Conservation (phyloP, 768 basidiomycete genomes). For the Termitomyces eurrhizus region DNA sequence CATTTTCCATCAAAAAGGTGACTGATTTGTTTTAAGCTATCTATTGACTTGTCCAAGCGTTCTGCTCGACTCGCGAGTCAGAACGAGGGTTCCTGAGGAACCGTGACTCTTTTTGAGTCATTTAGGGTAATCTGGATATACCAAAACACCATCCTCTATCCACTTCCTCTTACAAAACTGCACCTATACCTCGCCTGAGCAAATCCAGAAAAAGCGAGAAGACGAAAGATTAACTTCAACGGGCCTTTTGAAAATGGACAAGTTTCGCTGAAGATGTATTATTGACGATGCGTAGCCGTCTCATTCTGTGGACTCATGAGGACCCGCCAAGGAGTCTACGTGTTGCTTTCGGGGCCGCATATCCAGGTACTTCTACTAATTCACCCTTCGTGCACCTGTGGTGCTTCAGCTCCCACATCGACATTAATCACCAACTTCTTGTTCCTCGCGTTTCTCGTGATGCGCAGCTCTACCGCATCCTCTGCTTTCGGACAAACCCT, state of each 20-base stretch:
- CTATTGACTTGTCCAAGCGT: background rate
- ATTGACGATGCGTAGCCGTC: background rate
- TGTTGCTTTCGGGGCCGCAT: background rate
- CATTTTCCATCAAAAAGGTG: background rate
- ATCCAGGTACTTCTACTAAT: background rate
- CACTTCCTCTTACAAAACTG: background rate
- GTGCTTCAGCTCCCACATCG: background rate
- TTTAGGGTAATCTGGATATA: background rate
- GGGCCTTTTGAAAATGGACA: background rate
- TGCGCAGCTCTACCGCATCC: constrained; percentile 5
- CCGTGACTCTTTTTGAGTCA: background rate
- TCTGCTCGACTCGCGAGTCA: background rate
- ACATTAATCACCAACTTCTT: background rate
- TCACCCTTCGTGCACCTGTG: background rate
- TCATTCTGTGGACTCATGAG: background rate
- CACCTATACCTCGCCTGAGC: background rate
- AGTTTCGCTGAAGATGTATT: background rate
- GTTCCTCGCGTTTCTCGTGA: background rate
- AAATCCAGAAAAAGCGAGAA: too few relatives aligned
- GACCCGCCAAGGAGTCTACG: background rate
- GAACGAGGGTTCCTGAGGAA: background rate
- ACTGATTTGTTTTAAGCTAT: background rate
- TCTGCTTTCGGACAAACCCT: constrained; percentile 33
- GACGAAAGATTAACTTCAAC: too few relatives aligned
- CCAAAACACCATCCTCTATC: background rate